Conservation (phyloP, 2,329 filamentous ascomycete species). For the Pseudocercospora fijiensis region DNA sequence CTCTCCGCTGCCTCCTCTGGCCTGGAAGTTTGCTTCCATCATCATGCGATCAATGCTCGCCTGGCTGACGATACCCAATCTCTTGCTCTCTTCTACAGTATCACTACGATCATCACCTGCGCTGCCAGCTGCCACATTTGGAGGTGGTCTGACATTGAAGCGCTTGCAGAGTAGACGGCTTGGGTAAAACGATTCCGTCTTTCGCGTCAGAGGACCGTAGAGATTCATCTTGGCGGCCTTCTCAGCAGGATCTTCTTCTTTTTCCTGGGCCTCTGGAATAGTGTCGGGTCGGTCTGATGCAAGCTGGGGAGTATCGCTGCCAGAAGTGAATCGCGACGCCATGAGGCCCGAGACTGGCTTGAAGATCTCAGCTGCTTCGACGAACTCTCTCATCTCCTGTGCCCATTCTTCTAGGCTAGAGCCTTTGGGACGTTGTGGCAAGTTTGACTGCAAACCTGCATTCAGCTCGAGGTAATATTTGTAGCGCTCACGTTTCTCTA, state of each 20-base stretch:
- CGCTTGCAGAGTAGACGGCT: conserved; percentile 87
- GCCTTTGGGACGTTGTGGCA: conserved; percentile 57
- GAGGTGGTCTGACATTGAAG: conserved; percentile 80
- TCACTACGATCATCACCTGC: conserved; percentile 26
- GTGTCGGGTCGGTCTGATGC: conserved; percentile 36
- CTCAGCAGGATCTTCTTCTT: conserved; percentile 73
- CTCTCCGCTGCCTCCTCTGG: conserved; percentile 16
- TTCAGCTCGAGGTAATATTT: conserved; percentile 75
- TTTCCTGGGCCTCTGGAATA: conserved; percentile 43
- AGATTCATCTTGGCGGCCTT: conserved; percentile 86
- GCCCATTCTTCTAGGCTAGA: conserved; percentile 70
- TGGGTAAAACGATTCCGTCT: conserved; percentile 70
- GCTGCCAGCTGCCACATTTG: conserved; percentile 52
- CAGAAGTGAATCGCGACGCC: conserved; percentile 80
- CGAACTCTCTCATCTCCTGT: conserved; percentile 77
- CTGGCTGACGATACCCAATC: conserved; percentile 56
- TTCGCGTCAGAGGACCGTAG: conserved; percentile 86
- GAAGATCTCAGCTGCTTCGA: conserved; percentile 74
- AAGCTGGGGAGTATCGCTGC: conserved; percentile 48
- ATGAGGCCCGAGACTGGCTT: conserved; percentile 89
- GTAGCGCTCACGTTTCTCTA: conserved; percentile 76
- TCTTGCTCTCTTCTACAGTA: conserved; percentile 50
- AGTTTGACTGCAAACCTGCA: conserved; percentile 59
- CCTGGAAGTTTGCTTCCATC: conserved; percentile 43
- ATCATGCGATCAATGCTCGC: conserved; percentile 57